phyloP scores from a whole-genome alignment of 495 filamentous ascomycete genomes.

The Neurospora sp. region DNA sequence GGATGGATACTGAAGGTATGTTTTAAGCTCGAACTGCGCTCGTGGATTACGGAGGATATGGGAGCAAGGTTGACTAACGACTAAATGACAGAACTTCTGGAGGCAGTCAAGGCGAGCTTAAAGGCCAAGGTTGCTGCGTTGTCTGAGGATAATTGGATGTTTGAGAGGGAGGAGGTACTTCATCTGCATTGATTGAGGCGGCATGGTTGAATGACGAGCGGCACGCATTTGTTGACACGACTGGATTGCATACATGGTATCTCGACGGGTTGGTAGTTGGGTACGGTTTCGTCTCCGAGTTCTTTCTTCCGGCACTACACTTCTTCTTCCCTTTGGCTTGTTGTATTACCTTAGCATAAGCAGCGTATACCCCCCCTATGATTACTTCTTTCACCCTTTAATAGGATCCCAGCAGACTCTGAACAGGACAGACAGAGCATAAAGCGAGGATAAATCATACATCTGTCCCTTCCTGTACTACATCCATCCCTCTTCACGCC shows the following conservation, averaged over 20 bases:
- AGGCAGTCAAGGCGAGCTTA: constrained; percentile 60
- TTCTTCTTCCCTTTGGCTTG: neutral
- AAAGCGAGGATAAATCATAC: neutral
- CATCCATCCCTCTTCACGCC: neutral
- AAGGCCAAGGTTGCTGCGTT: constrained; percentile 60
- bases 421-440: neutral
- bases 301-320: neutral
- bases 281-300: neutral
- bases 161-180: constrained; percentile 57
- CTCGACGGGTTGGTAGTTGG: neutral
- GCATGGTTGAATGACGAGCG: neutral
- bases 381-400: neutral
- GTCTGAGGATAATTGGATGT: constrained; percentile 87
- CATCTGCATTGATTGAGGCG: constrained; percentile 13
- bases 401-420: neutral
- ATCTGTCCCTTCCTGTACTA: neutral
- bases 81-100: constrained; percentile 50
- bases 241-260: neutral
- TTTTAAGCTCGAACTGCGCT: neutral
- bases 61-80: neutral
- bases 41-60: neutral
- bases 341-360: neutral
- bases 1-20: neutral
- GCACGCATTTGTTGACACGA: neutral
- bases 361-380: neutral